Evolutionary conservation across 257 asterid genomes (phyloP).

Genomic region (Petunia secreta): DNA sequence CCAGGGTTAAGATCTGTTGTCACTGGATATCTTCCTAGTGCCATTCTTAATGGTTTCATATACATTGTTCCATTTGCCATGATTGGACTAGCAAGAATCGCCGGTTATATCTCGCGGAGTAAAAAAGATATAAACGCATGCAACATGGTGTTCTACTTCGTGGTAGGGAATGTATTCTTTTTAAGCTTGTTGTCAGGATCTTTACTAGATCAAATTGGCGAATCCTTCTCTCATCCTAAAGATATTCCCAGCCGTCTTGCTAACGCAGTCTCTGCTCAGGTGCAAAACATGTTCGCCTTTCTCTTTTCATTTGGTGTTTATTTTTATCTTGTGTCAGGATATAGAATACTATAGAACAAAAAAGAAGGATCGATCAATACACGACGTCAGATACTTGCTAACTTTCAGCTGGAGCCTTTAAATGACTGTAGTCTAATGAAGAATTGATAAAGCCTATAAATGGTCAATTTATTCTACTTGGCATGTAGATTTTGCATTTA

Average conservation of each 20-base stretch:
- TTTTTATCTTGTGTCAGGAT: constrained; percentile 13
- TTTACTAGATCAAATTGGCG: constrained; percentile 85
- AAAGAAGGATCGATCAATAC: background rate
- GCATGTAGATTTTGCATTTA: background rate
- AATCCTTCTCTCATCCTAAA: constrained; percentile 75
- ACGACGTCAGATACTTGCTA: background rate
- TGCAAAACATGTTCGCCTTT: constrained; percentile 29
- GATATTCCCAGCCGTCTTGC: constrained; percentile 90
- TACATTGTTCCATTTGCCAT: constrained; percentile 79
- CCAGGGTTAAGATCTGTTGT: constrained; percentile 85
- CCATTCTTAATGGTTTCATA: constrained; percentile 72
- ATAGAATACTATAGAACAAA: background rate
- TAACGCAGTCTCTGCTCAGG: constrained; percentile 87
- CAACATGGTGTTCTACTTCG: constrained; percentile 90
- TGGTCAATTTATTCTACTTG: background rate
- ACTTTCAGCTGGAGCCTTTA: background rate
- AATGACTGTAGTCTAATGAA: background rate
- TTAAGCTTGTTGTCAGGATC: constrained; percentile 88
- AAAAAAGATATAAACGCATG: constrained; percentile 84
- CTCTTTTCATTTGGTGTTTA: constrained; percentile 3
- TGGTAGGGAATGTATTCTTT: constrained; percentile 89
- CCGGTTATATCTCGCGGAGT: constrained; percentile 79
- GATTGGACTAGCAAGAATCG: constrained; percentile 68
- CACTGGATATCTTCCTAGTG: constrained; percentile 93
- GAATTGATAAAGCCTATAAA: background rate